phyloP scores from a whole-genome alignment of 495 filamentous ascomycete species.

The Penicillium cosmopolitanum region DNA sequence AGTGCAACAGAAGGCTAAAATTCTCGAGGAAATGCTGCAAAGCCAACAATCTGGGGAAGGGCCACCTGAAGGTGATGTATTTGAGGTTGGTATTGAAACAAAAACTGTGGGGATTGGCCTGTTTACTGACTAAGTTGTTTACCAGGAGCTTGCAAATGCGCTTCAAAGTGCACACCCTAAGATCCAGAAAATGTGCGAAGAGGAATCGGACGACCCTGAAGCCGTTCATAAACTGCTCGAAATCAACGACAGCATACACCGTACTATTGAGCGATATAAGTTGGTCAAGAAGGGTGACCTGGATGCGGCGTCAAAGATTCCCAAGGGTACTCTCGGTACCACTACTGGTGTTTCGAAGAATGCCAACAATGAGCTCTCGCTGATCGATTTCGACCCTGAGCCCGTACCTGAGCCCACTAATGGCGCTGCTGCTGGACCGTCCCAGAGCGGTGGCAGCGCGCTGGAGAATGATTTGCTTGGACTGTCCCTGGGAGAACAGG shows the following conservation, averaged over 20 bases:
- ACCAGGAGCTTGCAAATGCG: constrained; percentile 82
- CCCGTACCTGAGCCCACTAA: constrained; percentile 37
- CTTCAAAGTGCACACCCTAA: constrained; percentile 95
- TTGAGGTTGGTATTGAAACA: constrained; percentile 60
- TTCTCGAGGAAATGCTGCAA: constrained; percentile 92
- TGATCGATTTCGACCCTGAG: constrained; percentile 87
- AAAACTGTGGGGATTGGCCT: neutral
- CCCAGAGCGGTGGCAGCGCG: constrained; percentile 42
- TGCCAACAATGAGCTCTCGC: constrained; percentile 81
- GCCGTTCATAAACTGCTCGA: constrained; percentile 93
- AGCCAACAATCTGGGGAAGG: constrained; percentile 80
- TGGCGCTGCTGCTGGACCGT: constrained; percentile 46
- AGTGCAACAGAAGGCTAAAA: constrained; percentile 87
- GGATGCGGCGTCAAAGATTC: constrained; percentile 82
- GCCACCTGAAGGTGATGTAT: constrained; percentile 89
- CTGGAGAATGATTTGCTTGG: constrained; percentile 71
- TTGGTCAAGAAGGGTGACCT: constrained; percentile 92
- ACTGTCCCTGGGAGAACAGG: constrained; percentile 64
- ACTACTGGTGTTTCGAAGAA: constrained; percentile 73
- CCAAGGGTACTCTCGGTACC: constrained; percentile 77
- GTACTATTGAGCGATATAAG: constrained; percentile 93
- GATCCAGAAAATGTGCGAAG: constrained; percentile 99
- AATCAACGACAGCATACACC: constrained; percentile 98
- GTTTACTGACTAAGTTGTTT: constrained; percentile 2
- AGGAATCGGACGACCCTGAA: constrained; percentile 95